Evolutionary conservation across 2,329 filamentous ascomycete genomes (phyloP), one percentile per base, ranked within the genome.

Genomic region (Bretziella fagacearum): DNA sequence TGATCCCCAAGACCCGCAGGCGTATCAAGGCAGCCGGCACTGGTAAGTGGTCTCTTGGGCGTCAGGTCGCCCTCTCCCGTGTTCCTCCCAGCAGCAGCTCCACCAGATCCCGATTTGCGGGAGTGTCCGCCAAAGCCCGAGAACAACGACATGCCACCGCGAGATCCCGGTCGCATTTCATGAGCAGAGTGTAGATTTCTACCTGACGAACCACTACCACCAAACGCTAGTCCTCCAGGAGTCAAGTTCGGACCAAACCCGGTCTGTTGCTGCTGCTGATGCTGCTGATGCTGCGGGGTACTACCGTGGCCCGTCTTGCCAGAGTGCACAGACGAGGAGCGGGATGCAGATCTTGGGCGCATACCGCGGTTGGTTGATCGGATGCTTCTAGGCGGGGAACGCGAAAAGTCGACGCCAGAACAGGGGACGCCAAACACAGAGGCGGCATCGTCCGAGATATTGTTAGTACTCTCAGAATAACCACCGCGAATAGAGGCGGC

Each of bases 361-460:
- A 42, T 40, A 44, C 65, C 69, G 27, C 67, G 67, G 46, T 68
- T 66, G 11, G 68, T 65, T 50, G 62, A 65, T 26, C 65, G 64
- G 40, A 73, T 60, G 2, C 71, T 74, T 36, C 66, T 63, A 2
- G 73, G 73, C 11, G 73, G 73, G 7, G 73, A 75, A 40, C 72
- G 68, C 13, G 73, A 76, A 54, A 70, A 76, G 57, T 77, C 73
- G 1, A 75, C 63, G 2, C 69, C 67, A 22, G 70, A 71, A 13
- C 63, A 63, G 2, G 48, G 35, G 8, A 30, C 40, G 26, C 67
- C 70, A 54, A 70, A 71, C 15, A 72, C 48, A 50, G 71, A 74
- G 2, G 69, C 68, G 36, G 70, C 73, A 56, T 76, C 73, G 55
- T 76, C 73, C 51, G 69, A 72, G 51, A 69, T 71, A 53, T 69